Evolutionary conservation across 2,329 filamentous ascomycete species (phyloP), one percentile per base, ranked within the genome.

Genomic region (Penicillium sp.): DNA sequence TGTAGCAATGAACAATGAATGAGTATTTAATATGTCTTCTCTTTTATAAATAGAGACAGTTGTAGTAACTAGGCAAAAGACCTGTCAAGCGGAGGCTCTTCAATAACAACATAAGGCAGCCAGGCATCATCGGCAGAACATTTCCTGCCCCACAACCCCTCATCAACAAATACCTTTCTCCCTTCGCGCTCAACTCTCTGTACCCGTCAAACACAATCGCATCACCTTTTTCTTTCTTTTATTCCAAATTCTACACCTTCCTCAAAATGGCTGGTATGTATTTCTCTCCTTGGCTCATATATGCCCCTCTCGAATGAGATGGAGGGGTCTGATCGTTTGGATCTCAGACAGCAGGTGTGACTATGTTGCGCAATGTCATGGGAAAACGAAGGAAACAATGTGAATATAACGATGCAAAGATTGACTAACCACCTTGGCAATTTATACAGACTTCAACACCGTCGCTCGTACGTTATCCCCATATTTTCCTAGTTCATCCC

Each of bases 381-480:
- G 35, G 29, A 12, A 12, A 46, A 44, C 8, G 25, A 35, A 32
- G 8, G 46, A 45, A 40, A 48, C 52, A 52, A 49, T 37, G 21
- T 16, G 15, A 50, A 23, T 8, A 10, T 34, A 37, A n/a, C 25
- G 6, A 42, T 18, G 1, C 18, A 39, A 4, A 40, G n/a, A 18
- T 25, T 31, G 27, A 45, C 64, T 66, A 58, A 67, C 52, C 42
- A 3, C 42, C 35, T 40, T 25, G 31, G 6, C 23, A 40, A 44
- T n/a, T 23, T 21, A 23, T 56, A 3, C 51, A 77, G 74, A 74
- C 63, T 77, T 74, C 65, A 48, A 58, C 34, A 47, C 10, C 31
- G 68, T 77, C 60, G 75, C 75, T 63, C 61, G 75, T 77, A 72
- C 54, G 74, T 74, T 37, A 13, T 35, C 5, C 18, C 47, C 41